Evolutionary conservation across 2,329 filamentous ascomycete species (phyloP).

Genomic region (Aspergillus proliferans): DNA sequence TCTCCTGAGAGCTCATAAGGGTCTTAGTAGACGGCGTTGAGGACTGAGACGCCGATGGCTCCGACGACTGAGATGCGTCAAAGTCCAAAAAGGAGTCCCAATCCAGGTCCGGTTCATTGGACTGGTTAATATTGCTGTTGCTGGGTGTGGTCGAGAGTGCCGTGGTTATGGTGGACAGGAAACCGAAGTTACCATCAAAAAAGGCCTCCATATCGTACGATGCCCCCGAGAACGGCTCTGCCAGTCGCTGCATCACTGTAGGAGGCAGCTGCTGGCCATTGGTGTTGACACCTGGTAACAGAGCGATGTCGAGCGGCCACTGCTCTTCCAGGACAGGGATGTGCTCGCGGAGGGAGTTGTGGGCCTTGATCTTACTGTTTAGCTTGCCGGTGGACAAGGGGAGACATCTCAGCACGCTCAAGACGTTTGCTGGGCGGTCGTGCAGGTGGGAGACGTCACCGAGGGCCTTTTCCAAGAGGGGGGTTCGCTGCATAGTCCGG

Average conservation of each 20-base stretch:
- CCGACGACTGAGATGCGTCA: too few species aligned
- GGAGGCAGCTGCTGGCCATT: not conserved
- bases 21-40: too few species aligned
- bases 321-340: conserved; percentile 5
- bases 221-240: not conserved
- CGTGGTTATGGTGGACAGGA: too few species aligned
- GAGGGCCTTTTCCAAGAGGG: conserved; percentile 6
- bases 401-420: conserved; percentile 4
- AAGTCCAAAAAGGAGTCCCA: too few species aligned
- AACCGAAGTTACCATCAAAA: not conserved
- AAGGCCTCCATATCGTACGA: conserved; percentile 1
- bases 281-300: not conserved
- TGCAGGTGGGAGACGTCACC: conserved; percentile 1
- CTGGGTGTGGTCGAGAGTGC: too few species aligned
- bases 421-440: not conserved
- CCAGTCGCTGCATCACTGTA: not conserved
- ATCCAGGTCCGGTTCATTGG: too few species aligned
- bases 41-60: too few species aligned
- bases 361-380: not conserved
- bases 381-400: not conserved
- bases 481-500: not conserved
- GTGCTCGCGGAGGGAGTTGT: not conserved
- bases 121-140: too few species aligned
- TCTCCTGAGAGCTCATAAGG: too few species aligned
- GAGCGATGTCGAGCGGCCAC: conserved; percentile 1